These are phyloP conservation scores for Colletotrichum magnum DNA, from an alignment of 2,329 filamentous ascomycete species.

Conservation along the genomic window DNA sequence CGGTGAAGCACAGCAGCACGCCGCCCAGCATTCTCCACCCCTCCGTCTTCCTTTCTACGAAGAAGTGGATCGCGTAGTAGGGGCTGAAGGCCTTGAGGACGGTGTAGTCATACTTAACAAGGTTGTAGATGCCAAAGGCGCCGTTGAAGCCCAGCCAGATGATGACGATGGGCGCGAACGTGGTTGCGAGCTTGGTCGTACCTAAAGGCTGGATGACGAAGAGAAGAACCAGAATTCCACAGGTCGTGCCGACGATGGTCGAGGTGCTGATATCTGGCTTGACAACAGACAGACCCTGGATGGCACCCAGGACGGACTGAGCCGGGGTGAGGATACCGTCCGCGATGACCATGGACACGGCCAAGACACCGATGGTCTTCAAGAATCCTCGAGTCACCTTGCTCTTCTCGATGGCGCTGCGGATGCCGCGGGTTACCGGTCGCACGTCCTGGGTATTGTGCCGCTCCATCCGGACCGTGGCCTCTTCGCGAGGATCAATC, in stretches of 20 bases:
- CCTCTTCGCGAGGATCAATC: conserved; percentile 69
- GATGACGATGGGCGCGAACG: conserved; percentile 77
- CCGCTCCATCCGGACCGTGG: conserved; percentile 72
- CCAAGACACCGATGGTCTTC: conserved; percentile 74
- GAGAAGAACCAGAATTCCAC: conserved; percentile 74
- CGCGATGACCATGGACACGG: conserved; percentile 77
- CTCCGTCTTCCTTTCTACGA: conserved; percentile 69
- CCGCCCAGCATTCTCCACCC: conserved; percentile 79
- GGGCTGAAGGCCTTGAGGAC: conserved; percentile 71
- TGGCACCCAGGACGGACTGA: conserved; percentile 78
- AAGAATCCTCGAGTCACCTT: conserved; percentile 65
- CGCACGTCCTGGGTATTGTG: conserved; percentile 70
- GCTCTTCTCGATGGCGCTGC: conserved; percentile 71
- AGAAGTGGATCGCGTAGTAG: conserved; percentile 72
- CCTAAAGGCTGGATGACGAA: conserved; percentile 77
- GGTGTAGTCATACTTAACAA: conserved; percentile 64
- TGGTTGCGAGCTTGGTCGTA: conserved; percentile 69
- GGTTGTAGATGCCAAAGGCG: conserved; percentile 74
- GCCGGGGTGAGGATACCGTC: conserved; percentile 78
- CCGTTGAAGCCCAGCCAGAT: conserved; percentile 77
- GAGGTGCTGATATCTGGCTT: conserved; percentile 67
- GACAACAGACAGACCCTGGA: conserved; percentile 75
- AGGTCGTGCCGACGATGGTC: conserved; percentile 74
- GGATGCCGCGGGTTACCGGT: conserved; percentile 64
- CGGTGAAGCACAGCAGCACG: conserved; percentile 81